Percentiles rank a stretch among this genome's conserved stretches.
Conservation (phyloP, 2,329 filamentous ascomycete species). For the Colletotrichum falcatum region DNA sequence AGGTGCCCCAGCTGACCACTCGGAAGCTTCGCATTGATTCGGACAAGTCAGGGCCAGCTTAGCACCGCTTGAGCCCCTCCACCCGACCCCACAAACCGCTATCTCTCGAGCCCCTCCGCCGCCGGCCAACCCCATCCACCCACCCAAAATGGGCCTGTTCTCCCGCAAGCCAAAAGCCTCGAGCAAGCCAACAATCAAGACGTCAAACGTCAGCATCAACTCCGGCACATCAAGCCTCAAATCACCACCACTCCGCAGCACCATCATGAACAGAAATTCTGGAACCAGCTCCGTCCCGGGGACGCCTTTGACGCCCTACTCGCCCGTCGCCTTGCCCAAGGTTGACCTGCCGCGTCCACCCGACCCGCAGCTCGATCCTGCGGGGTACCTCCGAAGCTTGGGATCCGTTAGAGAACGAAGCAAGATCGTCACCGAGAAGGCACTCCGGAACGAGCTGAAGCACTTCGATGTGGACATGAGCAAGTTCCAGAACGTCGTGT, state of each 20-base stretch:
- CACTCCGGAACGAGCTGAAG: slow-evolving; percentile 79
- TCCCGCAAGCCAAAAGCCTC: slow-evolving; percentile 61
- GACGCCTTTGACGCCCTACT: slow-evolving; percentile 65
- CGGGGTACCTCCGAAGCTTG: slow-evolving; percentile 90
- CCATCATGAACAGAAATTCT: slow-evolving; percentile 62
- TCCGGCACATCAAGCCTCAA: slow-evolving; percentile 64
- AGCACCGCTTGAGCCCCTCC: slow-evolving; percentile 25
- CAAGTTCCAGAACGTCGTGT: slow-evolving; percentile 86
- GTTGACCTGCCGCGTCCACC: slow-evolving; percentile 86
- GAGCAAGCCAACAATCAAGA: slow-evolving; percentile 54
- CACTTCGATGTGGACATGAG: slow-evolving; percentile 91
- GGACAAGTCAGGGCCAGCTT: slow-evolving; percentile 1
- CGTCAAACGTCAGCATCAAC: slow-evolving; percentile 62
- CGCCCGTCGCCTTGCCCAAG: slow-evolving; percentile 72
- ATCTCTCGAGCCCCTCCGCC: slow-evolving; percentile 15
- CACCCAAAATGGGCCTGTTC: slow-evolving; percentile 66
- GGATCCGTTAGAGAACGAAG: slow-evolving; percentile 87
- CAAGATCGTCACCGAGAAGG: slow-evolving; percentile 79
- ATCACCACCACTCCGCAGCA: slow-evolving; percentile 52
- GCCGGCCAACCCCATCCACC: slow-evolving; percentile 9
- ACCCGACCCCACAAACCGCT: slow-evolving; percentile 22
- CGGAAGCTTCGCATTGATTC: slow-evolving; percentile 25
- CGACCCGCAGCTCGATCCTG: slow-evolving; percentile 88
- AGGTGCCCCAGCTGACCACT: slow-evolving; percentile 9
- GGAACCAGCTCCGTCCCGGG: slow-evolving; percentile 60